These are phyloP conservation scores for Termitomyces sp. DNA, from an alignment of 768 basidiomycete genomes.

Conservation along the genomic window DNA sequence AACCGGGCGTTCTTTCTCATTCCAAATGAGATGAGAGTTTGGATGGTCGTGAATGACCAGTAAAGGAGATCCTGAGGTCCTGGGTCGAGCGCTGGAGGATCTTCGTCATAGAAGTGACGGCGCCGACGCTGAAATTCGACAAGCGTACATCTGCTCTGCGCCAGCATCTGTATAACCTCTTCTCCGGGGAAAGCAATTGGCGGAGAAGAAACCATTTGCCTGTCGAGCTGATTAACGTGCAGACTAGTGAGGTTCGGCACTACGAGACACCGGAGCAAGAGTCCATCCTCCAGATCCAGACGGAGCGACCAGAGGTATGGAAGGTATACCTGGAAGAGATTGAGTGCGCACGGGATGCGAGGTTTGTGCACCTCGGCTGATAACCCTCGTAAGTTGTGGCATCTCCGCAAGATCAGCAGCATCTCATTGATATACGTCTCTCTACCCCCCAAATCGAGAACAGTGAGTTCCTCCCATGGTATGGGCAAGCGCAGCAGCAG, in stretches of 20 bases:
- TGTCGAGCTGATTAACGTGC: background rate
- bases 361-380: background rate
- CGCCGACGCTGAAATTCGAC: constrained; percentile 3
- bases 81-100: background rate
- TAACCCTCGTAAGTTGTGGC: background rate
- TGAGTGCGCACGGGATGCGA: background rate
- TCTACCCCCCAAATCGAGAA: background rate
- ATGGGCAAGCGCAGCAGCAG: background rate
- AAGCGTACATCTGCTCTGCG: background rate
- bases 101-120: constrained; percentile 1
- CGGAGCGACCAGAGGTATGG: constrained; percentile 1
- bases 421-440: background rate
- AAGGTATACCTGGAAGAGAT: background rate
- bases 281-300: constrained; percentile 1
- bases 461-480: background rate
- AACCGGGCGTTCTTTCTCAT: background rate
- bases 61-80: constrained; percentile 2
- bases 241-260: constrained; percentile 1
- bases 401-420: background rate
- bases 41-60: background rate
- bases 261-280: background rate
- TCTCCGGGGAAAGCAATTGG: background rate
- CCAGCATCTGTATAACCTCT: constrained; percentile 1
- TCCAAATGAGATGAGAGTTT: background rate
- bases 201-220: background rate